These are phyloP conservation scores for Henningerozyma blattae DNA, from an alignment of 805 yeast genomes.

Conservation along the genomic window DNA sequence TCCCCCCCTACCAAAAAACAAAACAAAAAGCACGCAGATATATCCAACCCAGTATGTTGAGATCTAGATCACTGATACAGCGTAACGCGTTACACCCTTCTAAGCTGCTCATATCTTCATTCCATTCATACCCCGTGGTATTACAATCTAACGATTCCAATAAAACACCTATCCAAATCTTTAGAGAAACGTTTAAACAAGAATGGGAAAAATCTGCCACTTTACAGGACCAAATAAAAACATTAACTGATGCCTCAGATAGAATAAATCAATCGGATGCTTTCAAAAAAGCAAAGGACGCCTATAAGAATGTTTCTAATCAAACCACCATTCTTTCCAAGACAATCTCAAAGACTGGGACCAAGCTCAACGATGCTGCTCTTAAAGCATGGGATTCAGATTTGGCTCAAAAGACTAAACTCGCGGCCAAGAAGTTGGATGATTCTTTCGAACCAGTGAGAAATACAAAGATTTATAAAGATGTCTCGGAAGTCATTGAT, in stretches of 20 bases:
- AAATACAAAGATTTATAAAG: slow-evolving; percentile 79
- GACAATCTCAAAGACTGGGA: slow-evolving; percentile 82
- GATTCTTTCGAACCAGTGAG: slow-evolving; percentile 86
- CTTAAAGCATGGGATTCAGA: slow-evolving; percentile 93
- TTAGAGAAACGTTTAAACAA: slow-evolving; percentile 77
- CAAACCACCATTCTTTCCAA: slow-evolving; percentile 57
- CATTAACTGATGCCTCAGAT: slow-evolving; percentile 91
- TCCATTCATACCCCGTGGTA: slow-evolving; percentile 15
- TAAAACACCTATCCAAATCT: slow-evolving; percentile 71
- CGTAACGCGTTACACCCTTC: too few species aligned
- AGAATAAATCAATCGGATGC: slow-evolving; percentile 90
- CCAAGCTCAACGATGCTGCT: slow-evolving; percentile 83
- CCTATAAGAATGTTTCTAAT: slow-evolving; percentile 75
- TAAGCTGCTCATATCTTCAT: too few species aligned
- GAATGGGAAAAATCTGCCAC: slow-evolving; percentile 90
- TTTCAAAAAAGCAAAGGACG: slow-evolving; percentile 84
- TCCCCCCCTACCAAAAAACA: too few species aligned
- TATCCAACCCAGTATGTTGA: too few species aligned
- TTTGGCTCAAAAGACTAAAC: slow-evolving; percentile 79
- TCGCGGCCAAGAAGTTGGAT: slow-evolving; percentile 77
- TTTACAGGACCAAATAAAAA: slow-evolving; percentile 84
- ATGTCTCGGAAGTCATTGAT: slow-evolving; percentile 76
- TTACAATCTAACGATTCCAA: not conserved
- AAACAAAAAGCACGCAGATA: too few species aligned
- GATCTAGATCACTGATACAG: too few species aligned